phyloP scores from a whole-genome alignment of 1,284 basidiomycete genomes.

The Rhizopogon hawkerae region DNA sequence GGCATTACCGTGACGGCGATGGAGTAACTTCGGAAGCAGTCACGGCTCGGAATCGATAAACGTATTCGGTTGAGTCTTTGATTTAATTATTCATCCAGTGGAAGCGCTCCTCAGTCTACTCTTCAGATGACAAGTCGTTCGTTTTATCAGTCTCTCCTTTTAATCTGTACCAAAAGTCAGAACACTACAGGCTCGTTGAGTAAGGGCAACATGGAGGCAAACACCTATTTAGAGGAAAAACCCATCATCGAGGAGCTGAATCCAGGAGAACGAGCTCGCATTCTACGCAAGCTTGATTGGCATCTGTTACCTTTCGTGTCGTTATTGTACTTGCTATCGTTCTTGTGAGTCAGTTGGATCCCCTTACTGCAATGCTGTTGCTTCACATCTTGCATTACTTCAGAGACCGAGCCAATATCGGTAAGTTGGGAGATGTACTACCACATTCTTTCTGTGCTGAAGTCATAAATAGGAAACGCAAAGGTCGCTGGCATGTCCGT shows the following conservation, averaged over 20 bases:
- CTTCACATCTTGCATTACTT: neutral
- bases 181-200: neutral
- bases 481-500: slow-evolving; percentile 35
- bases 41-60: too few relatives aligned
- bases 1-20: too few relatives aligned
- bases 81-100: too few relatives aligned
- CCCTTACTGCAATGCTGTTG: neutral
- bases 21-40: too few relatives aligned
- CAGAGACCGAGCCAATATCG: slow-evolving; percentile 32
- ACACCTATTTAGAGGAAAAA: slow-evolving; percentile 10
- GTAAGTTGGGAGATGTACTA: slow-evolving; percentile 11
- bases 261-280: slow-evolving; percentile 26
- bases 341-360: slow-evolving; percentile 33
- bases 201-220: neutral
- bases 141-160: slow-evolving; percentile 2
- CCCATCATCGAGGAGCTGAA: slow-evolving; percentile 13
- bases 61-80: too few relatives aligned
- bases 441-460: neutral
- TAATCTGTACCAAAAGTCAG: neutral
- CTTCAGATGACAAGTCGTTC: neutral
- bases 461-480: slow-evolving; percentile 21
- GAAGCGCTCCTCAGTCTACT: neutral
- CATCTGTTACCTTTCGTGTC: slow-evolving; percentile 44
- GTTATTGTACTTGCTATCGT: slow-evolving; percentile 52
- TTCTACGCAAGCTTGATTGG: slow-evolving; percentile 42